Conservation (phyloP, 805 yeast species). For the Kluyveromyces siamensis region DNA sequence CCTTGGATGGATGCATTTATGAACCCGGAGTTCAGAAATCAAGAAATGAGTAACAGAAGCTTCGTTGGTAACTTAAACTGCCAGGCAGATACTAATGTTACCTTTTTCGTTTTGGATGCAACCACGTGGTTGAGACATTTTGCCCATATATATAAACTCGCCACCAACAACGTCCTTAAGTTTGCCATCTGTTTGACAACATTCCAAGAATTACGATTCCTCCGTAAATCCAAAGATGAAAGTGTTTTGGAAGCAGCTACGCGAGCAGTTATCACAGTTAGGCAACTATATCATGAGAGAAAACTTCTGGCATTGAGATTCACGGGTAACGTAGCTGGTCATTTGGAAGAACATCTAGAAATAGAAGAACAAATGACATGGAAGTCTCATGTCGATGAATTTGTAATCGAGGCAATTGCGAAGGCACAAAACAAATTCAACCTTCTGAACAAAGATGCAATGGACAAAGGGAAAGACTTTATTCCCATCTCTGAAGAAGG, state of each 20-base stretch:
- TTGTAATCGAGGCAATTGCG: conserved; percentile 45
- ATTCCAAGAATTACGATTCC: conserved; percentile 65
- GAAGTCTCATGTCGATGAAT: conserved; percentile 66
- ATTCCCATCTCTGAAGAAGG: conserved; percentile 1
- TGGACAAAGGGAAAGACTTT: conserved; percentile 6
- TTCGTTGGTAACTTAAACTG: conserved; percentile 44
- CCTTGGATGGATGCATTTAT: conserved; percentile 13
- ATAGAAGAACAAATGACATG: conserved; percentile 66
- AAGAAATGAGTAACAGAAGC: conserved; percentile 11
- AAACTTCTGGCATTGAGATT: conserved; percentile 53
- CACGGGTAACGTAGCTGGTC: conserved; percentile 60
- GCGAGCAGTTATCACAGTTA: conserved; percentile 62
- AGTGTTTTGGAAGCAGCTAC: conserved; percentile 75
- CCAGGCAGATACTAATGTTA: conserved; percentile 46
- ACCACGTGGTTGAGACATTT: conserved; percentile 77
- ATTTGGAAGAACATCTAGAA: conserved; percentile 63
- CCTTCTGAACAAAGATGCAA: conserved; percentile 6
- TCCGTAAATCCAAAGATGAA: conserved; percentile 62
- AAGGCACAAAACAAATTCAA: conserved; percentile 29
- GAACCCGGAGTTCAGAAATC: conserved; percentile 12
- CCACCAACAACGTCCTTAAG: conserved; percentile 48
- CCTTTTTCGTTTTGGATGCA: conserved; percentile 61
- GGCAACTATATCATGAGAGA: conserved; percentile 53
- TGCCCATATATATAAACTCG: conserved; percentile 64
- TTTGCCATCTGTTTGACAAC: conserved; percentile 65